Evolutionary conservation across 2,329 filamentous ascomycete species (phyloP).

Genomic region (Emericellopsis atlantica): DNA sequence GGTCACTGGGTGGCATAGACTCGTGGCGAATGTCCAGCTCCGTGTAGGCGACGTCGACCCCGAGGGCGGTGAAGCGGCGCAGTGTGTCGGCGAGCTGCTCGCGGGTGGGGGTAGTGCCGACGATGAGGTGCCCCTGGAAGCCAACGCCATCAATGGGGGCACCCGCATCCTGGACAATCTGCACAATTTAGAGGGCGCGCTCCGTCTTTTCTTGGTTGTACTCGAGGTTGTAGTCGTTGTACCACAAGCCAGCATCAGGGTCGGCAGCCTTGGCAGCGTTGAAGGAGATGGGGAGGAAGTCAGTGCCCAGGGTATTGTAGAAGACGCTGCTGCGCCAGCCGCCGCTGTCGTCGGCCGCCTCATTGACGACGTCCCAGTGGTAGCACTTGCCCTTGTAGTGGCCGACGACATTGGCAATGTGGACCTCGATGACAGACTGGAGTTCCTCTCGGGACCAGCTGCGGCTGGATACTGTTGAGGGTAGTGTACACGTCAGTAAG

Average conservation of each 20-base stretch:
- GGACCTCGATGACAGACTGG: conserved; percentile 41
- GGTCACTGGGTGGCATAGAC: conserved; percentile 27
- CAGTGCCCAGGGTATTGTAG: conserved; percentile 38
- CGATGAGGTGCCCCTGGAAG: conserved; percentile 47
- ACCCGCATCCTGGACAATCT: conserved; percentile 39
- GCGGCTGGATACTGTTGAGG: conserved; percentile 19
- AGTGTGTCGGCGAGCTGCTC: conserved; percentile 31
- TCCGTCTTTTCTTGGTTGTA: conserved; percentile 31
- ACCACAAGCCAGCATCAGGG: conserved; percentile 38
- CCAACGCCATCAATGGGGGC: conserved; percentile 53
- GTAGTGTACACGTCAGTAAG: too few species aligned
- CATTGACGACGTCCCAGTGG: conserved; percentile 55
- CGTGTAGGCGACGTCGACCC: conserved; percentile 48
- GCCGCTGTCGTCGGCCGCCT: conserved; percentile 46
- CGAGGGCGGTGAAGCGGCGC: conserved; percentile 33
- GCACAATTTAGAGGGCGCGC: conserved; percentile 28
- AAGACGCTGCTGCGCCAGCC: conserved; percentile 40
- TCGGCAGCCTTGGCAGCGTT: conserved; percentile 39
- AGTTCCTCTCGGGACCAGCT: conserved; percentile 40
- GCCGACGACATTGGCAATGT: conserved; percentile 42
- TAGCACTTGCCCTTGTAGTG: conserved; percentile 48
- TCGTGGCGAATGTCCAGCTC: conserved; percentile 52
- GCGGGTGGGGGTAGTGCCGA: conserved; percentile 34
- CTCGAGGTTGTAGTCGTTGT: conserved; percentile 49
- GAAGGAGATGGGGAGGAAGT: conserved; percentile 47